Evolutionary conservation across 345 rosid genomes (phyloP), one percentile per base, ranked within the genome.

Genomic region (Brassica juncea): DNA sequence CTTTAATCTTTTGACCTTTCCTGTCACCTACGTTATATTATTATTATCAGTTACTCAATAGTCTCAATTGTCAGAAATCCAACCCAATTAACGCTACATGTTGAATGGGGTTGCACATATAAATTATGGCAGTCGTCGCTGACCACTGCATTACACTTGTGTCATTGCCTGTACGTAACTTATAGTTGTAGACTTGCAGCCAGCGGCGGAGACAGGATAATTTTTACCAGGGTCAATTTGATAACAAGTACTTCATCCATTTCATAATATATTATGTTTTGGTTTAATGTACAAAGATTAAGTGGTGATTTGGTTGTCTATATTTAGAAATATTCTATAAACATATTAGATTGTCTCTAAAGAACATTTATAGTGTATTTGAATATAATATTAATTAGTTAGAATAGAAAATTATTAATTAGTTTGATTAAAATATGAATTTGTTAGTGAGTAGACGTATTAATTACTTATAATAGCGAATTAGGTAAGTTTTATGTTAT

Each of bases 31-130:
- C 16, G 14, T 62, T 63, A 23, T 35, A 28, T 1, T 65, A 63
- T 34, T 7, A 55, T 52, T 62, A 3, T 11, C 28, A 19, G 76
- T 79, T 73, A 73, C 58, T 68, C 74, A 27, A 28, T 62, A 52
- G 57, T 52, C 57, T 49, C 57, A 52, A 32, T 32, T 79, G 65
- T 67, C 70, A 73, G 78, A 52, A 52, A 6, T 73, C 70, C 58
- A 67, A 67, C 30, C 82, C 74, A 73, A 31, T 62, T 73, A 68
- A 73, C 66, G 78, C 75, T 62, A 62, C 35, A 74, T 74, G 70
- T 73, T 80, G 70, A 42, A 73, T 49, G 21, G 34, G 37, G 70
- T 59, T 68, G 60, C 69, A 79, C 12, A 42, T 67, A 44, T 59
- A 68, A 66, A 66, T 7, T 66, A 49, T 47, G 31, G 35, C 82